phyloP scores from a whole-genome alignment of 2,329 filamentous ascomycete species.

The Tetracladium maxilliforme region DNA sequence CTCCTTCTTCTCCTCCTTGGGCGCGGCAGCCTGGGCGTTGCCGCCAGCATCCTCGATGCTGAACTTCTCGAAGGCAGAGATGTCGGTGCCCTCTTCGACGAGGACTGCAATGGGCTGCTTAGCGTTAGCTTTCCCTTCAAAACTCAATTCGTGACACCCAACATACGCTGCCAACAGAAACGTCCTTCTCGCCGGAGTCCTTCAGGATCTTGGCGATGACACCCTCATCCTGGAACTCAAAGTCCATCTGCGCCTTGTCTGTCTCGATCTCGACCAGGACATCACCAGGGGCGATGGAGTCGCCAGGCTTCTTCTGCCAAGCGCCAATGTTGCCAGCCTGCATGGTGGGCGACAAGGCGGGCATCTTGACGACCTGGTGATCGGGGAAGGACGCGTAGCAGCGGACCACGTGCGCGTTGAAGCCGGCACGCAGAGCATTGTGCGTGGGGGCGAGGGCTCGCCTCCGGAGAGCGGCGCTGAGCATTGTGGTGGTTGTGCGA shows the following conservation, averaged over 20 bases:
- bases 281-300: conserved; percentile 76
- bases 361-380: conserved; percentile 95
- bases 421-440: too few species aligned
- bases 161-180: conserved; percentile 87
- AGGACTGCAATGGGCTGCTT: conserved; percentile 84
- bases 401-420: too few species aligned
- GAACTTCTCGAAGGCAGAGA: conserved; percentile 81
- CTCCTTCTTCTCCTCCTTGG: conserved; percentile 50
- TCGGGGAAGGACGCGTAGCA: conserved; percentile 68
- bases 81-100: conserved; percentile 80
- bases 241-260: conserved; percentile 99
- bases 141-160: conserved; percentile 5
- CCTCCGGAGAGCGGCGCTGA: conserved; percentile 49
- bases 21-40: conserved; percentile 44
- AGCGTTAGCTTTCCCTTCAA: conserved; percentile 6
- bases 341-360: conserved; percentile 96
- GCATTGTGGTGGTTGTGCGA: conserved; percentile 28
- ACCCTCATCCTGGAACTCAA: conserved; percentile 98
- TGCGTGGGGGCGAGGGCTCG: conserved; percentile 36
- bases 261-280: conserved; percentile 98
- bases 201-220: conserved; percentile 88
- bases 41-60: conserved; percentile 82
- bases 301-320: conserved; percentile 96
- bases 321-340: conserved; percentile 87
- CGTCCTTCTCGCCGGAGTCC: conserved; percentile 85